These are phyloP conservation scores for Ascochyta pisi DNA, from an alignment of 2,329 filamentous ascomycete species.

Conservation along the genomic window DNA sequence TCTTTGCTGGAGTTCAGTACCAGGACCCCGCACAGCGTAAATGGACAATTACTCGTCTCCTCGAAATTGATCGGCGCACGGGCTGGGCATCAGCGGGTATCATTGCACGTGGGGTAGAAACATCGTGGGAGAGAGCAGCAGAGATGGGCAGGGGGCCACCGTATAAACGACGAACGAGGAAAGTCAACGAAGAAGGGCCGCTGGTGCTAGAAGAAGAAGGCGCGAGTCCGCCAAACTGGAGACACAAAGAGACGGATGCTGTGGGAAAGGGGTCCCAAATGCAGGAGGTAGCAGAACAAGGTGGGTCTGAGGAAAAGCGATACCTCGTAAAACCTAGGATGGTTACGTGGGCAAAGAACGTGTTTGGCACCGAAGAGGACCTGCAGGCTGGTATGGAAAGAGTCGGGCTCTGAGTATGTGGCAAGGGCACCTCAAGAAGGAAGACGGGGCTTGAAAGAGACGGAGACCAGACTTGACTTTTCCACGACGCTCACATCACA, in stretches of 20 bases:
- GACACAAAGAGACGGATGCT: conserved; percentile 14
- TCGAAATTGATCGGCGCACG: conserved; percentile 78
- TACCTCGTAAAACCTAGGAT: conserved; percentile 67
- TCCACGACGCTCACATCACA: no score
- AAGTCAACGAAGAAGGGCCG: conserved; percentile 29
- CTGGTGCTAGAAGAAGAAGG: conserved; percentile 27
- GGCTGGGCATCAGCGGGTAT: conserved; percentile 86
- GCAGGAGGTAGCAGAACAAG: background rate
- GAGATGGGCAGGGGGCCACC: conserved; percentile 77
- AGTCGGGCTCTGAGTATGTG: conserved; percentile 22
- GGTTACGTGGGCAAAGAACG: conserved; percentile 77
- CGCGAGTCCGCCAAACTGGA: conserved; percentile 13
- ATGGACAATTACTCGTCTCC: conserved; percentile 77
- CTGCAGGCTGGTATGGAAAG: conserved; percentile 53
- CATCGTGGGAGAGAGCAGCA: conserved; percentile 78
- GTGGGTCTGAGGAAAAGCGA: conserved; percentile 24
- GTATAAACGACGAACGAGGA: conserved; percentile 57
- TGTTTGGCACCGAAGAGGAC: conserved; percentile 80
- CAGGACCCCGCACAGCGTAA: conserved; percentile 73
- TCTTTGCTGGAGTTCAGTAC: conserved; percentile 86
- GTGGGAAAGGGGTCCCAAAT: conserved; percentile 19
- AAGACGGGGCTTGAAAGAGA: background rate
- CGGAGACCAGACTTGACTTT: no score
- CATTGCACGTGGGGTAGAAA: conserved; percentile 85
- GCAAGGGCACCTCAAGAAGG: no score